Base-by-base conservation (phyloP, 1,139 yeast genomes). In the Candida tropicalis region DNA sequence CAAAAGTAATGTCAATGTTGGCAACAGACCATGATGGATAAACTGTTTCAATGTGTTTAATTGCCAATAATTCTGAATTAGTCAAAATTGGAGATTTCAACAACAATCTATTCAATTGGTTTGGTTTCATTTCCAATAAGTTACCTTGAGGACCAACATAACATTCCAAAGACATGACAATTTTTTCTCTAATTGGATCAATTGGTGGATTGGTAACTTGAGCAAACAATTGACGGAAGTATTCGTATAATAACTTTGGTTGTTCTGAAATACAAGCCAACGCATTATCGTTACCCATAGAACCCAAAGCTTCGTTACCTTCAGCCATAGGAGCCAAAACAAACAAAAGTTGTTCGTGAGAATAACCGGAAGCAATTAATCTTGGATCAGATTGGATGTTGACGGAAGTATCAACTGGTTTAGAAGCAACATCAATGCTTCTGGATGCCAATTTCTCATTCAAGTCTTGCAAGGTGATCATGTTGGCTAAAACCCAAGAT, bases 261-360 rank as follows among this genome's bases (percentile, higher is more conserved):
- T 90, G 96, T 60, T 88, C 93, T 38, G 96, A 86, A 54, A 93
- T 72, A 69, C 99, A 93, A 2, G 99, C 98, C 54, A 93, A 76
- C n/a, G 98, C 96, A 46, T 93, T 84, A 62, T 93, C 99, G 62
- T 91, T 91, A 77, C 99, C 99, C 99, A 93, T 93, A 11, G 97
- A 90, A 23, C 99, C 98, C 46, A 93, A 77, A 5, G 97, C 91
- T 70, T 93, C 99, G 60, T 90, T 90, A 49, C 93, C 97, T 56
- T 82, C 87, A 35, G 96, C 98, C 99, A 93, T 93, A 52, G 98
- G 98, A 6, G 88, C 95, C 55, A 93, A 74, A 35, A 93, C 73
- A 48, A 88, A 66, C 35, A 89, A 79, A 49, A 91, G 77, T 68
- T 93, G 98, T 70, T 93, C 99, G 58, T 84, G 85, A 15, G 97